phyloP scores from a whole-genome alignment of 169 alveolate genomes.

The Eimeria zaria region DNA sequence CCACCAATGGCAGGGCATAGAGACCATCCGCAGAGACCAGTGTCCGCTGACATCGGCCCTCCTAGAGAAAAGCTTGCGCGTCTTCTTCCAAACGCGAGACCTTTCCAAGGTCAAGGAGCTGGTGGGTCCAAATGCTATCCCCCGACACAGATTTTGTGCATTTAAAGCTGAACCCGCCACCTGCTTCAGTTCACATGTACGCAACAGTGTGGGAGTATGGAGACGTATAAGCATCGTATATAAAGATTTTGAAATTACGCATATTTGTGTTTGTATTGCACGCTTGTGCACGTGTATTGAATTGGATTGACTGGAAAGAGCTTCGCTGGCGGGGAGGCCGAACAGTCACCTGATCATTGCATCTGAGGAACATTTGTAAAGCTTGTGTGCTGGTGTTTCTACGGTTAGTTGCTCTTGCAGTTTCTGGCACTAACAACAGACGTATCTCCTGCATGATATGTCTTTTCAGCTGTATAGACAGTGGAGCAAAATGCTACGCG shows the following conservation, averaged over 20 bases:
- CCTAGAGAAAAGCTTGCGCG: constrained; percentile 75
- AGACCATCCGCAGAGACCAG: constrained; percentile 85
- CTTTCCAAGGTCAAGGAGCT: constrained; percentile 73
- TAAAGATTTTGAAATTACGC: neutral
- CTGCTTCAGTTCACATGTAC: neutral
- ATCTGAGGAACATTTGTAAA: neutral
- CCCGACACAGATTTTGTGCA: neutral
- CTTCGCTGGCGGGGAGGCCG: neutral
- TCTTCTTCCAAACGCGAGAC: constrained; percentile 77
- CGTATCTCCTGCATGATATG: neutral
- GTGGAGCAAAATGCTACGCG: constrained; percentile 78
- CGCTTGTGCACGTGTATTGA: neutral
- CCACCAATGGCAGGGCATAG: constrained; percentile 83
- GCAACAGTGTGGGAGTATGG: neutral
- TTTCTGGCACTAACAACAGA: neutral
- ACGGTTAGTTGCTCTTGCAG: neutral
- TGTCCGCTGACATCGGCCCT: constrained; percentile 81
- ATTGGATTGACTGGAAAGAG: neutral
- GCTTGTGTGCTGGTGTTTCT: neutral
- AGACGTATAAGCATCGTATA: neutral
- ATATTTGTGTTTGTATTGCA: neutral
- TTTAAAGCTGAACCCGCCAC: neutral
- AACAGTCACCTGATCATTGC: neutral
- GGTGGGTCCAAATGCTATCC: constrained; percentile 33
- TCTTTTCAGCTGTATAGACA: constrained; percentile 73